Percentiles rank a stretch among this genome's conserved stretches.
Conservation (phyloP, 257 asterid genomes). For the Solanum chmielewskii region DNA sequence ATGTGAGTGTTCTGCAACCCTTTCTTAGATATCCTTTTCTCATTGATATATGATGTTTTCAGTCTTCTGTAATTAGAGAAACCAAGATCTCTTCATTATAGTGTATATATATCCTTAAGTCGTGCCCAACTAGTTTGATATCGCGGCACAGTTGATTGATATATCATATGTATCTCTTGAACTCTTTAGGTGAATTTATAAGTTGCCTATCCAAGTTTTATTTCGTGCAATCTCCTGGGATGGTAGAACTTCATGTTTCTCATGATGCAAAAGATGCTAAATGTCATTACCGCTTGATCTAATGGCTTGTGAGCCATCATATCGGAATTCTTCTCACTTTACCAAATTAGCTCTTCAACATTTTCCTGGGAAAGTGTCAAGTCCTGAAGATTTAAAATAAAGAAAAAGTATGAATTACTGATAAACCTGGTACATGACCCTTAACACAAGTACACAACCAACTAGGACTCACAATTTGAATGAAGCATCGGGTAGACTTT, state of each 20-base stretch:
- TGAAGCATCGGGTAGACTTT: neutral
- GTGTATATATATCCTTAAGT: neutral
- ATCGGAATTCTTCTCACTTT: neutral
- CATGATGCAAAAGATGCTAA: neutral
- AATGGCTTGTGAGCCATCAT: neutral
- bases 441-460: neutral
- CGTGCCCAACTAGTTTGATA: neutral
- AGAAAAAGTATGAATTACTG: neutral
- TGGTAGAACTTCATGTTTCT: neutral
- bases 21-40: neutral
- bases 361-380: neutral
- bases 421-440: neutral
- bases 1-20: slow-evolving; percentile 30
- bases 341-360: neutral
- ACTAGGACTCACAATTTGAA: neutral
- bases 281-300: neutral
- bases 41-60: neutral
- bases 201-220: neutral
- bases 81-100: neutral
- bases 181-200: neutral
- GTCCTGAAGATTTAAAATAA: neutral
- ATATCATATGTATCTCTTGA: neutral
- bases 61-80: neutral
- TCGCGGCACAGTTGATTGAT: neutral
- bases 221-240: neutral